Conservation (phyloP, 805 yeast species). For the Wickerhamiella dianesei region DNA sequence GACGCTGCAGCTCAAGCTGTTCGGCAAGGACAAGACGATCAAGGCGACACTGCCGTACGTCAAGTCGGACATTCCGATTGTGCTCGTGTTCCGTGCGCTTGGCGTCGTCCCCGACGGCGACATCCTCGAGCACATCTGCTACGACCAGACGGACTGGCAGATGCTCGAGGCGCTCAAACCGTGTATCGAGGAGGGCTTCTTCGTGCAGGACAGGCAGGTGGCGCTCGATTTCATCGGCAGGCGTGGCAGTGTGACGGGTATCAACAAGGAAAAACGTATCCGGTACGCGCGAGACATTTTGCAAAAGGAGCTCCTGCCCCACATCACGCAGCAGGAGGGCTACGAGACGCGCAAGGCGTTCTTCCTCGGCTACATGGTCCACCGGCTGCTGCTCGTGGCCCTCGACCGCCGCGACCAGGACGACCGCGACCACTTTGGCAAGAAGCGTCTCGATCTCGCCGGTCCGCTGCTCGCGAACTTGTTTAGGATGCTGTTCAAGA, state of each 20-base stretch:
- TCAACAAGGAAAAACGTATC: constrained; percentile 93
- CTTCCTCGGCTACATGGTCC: constrained; percentile 95
- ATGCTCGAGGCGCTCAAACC: constrained; percentile 99
- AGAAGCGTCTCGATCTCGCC: constrained; percentile 94
- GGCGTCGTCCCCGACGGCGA: constrained; percentile 99
- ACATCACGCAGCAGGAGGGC: constrained; percentile 94
- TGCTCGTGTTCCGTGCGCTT: constrained; percentile 90
- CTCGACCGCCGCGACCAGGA: constrained; percentile 95
- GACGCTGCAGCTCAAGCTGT: constrained; percentile 84
- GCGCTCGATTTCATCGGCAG: constrained; percentile 97
- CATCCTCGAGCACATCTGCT: constrained; percentile 93
- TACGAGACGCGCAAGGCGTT: constrained; percentile 94
- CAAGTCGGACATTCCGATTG: constrained; percentile 93
- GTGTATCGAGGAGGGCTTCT: constrained; percentile 97
- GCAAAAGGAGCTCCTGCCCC: constrained; percentile 92
- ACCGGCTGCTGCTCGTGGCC: constrained; percentile 86
- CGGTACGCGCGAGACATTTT: constrained; percentile 94
- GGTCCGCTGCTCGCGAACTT: constrained; percentile 94
- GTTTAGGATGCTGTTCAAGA: constrained; percentile 87
- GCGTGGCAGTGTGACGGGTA: constrained; percentile 94
- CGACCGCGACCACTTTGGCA: constrained; percentile 99
- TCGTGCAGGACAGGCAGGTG: constrained; percentile 94
- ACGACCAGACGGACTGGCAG: constrained; percentile 97
- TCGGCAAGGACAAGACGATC: constrained; percentile 70
- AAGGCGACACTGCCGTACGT: constrained; percentile 94